Percentiles rank a stretch among this genome's conserved stretches.
Conservation (phyloP, 495 filamentous ascomycete genomes). For the Cairneyella variabilis region DNA sequence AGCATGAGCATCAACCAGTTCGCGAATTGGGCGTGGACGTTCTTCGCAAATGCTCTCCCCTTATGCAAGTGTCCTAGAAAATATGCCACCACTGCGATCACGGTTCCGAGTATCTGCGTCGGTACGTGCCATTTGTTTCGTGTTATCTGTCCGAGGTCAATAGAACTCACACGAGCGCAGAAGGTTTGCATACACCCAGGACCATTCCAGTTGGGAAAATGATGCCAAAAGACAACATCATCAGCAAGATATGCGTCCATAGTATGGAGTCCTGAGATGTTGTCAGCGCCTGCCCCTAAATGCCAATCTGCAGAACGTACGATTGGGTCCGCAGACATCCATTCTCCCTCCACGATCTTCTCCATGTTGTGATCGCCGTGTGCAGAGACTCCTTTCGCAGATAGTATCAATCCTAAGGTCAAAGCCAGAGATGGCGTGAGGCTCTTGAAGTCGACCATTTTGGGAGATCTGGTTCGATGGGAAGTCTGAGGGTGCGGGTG, state of each 20-base stretch:
- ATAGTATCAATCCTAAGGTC: conserved; percentile 1
- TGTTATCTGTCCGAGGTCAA: conserved; percentile 76
- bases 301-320: conserved; percentile 44
- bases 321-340: conserved; percentile 78
- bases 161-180: too few relatives aligned
- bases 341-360: conserved; percentile 70
- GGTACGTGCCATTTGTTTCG: conserved; percentile 95
- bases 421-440: neutral
- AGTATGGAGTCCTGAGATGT: conserved; percentile 35
- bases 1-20: conserved; percentile 75
- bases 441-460: conserved; percentile 14
- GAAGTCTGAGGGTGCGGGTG: neutral
- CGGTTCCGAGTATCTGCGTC: conserved; percentile 68
- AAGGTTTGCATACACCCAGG: conserved; percentile 79
- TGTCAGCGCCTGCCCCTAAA: neutral
- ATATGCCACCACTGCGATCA: conserved; percentile 77
- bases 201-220: conserved; percentile 96
- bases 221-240: conserved; percentile 81
- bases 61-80: conserved; percentile 88
- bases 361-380: conserved; percentile 56
- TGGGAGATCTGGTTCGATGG: neutral
- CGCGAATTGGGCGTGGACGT: conserved; percentile 80
- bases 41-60: conserved; percentile 80
- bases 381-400: conserved; percentile 8
- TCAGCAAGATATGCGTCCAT: conserved; percentile 93